Evolutionary conservation across 2,329 filamentous ascomycete genomes (phyloP).

Genomic region (Fusarium napiforme): DNA sequence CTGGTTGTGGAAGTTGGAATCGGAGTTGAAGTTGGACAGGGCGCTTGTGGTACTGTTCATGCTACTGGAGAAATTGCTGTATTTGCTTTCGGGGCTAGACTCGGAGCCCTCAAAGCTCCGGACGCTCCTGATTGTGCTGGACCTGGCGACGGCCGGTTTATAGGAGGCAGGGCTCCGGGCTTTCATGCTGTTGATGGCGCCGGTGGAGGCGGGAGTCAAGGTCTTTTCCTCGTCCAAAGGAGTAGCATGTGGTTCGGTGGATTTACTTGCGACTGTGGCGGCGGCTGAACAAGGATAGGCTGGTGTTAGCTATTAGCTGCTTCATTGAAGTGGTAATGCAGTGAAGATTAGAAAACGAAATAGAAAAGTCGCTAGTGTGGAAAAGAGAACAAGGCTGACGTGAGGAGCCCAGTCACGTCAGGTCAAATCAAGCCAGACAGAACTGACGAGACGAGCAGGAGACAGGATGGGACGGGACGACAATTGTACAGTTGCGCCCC

Average conservation of each 20-base stretch:
- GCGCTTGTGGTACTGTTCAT: conserved; percentile 65
- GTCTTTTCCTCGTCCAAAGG: conserved; percentile 44
- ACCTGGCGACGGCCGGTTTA: conserved; percentile 49
- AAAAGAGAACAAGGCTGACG: conserved; percentile 28
- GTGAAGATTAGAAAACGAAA: conserved; percentile 7
- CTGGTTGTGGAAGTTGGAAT: conserved; percentile 49
- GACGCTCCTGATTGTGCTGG: conserved; percentile 66
- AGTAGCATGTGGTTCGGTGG: conserved; percentile 46
- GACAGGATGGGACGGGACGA: conserved; percentile 20
- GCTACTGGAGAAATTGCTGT: conserved; percentile 67
- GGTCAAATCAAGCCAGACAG: background rate
- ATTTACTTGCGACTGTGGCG: conserved; percentile 31
- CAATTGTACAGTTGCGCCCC: conserved; percentile 28
- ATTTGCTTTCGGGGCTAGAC: conserved; percentile 58
- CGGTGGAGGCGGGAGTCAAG: conserved; percentile 53
- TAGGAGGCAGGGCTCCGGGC: conserved; percentile 44
- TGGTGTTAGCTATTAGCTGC: conserved; percentile 30
- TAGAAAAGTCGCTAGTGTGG: background rate
- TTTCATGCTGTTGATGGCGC: conserved; percentile 56
- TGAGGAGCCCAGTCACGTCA: conserved; percentile 17
- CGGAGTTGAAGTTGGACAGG: conserved; percentile 55
- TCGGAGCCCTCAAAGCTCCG: conserved; percentile 64
- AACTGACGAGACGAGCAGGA: conserved; percentile 12
- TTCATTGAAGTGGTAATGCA: background rate
- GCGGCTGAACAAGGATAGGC: conserved; percentile 33